Conservation (phyloP, 345 rosid genomes). For the Kandelia obovata region DNA sequence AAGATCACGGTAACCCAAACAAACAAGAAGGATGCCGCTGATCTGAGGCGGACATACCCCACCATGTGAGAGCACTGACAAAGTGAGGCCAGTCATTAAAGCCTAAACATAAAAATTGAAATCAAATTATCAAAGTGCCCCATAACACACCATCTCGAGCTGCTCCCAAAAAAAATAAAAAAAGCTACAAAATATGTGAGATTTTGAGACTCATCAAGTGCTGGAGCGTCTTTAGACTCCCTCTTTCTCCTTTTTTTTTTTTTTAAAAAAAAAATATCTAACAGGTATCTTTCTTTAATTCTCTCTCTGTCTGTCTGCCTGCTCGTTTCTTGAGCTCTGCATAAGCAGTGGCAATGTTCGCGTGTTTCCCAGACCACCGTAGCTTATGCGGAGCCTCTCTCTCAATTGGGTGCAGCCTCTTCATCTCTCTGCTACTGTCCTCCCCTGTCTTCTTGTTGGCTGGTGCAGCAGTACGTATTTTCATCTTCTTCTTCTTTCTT, state of each 20-base stretch:
- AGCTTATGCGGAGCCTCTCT: conserved; percentile 47
- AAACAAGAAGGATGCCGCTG: too few species aligned
- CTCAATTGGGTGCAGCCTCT: conserved; percentile 21
- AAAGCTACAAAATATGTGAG: background rate
- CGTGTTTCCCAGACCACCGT: conserved; percentile 39
- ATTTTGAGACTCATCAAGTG: background rate
- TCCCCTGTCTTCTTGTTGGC: conserved; percentile 16
- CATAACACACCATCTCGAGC: background rate
- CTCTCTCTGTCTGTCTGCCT: conserved; percentile 19
- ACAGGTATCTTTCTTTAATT: conserved; percentile 6
- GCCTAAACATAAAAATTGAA: background rate
- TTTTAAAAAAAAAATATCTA: too few species aligned
- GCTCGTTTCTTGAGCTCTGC: conserved; percentile 40
- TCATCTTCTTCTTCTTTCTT: background rate
- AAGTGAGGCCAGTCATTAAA: background rate
- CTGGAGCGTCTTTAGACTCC: too few species aligned
- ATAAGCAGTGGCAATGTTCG: conserved; percentile 43
- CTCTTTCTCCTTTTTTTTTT: too few species aligned
- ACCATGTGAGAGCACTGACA: conserved; percentile 37
- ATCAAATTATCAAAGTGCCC: background rate
- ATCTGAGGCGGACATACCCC: conserved; percentile 25
- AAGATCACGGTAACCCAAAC: too few species aligned
- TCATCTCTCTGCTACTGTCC: conserved; percentile 35
- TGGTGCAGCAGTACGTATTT: conserved; percentile 44
- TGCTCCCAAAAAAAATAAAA: background rate